phyloP scores from a whole-genome alignment of 1,284 basidiomycete species.

The Stygiomarasmius scandens region DNA sequence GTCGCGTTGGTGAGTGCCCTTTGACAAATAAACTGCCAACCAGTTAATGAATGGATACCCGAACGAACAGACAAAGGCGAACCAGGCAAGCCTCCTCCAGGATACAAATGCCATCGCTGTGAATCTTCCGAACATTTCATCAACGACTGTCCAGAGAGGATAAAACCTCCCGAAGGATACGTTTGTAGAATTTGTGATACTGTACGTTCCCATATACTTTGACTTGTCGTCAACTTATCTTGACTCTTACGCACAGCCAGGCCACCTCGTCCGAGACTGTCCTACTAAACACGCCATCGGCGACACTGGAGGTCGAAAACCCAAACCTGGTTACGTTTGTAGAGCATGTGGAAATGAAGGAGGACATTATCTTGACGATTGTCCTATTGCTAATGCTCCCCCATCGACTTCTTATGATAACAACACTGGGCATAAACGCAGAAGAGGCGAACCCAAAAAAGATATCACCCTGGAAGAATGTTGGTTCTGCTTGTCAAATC shows the following conservation, averaged over 20 bases:
- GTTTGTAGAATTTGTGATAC: constrained; percentile 83
- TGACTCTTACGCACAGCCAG: no score
- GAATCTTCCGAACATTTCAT: constrained; percentile 77
- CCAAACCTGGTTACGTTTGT: constrained; percentile 83
- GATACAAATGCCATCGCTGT: constrained; percentile 79
- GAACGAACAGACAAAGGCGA: constrained; percentile 39
- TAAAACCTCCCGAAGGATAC: constrained; percentile 80
- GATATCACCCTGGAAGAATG: constrained; percentile 86
- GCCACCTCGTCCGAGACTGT: constrained; percentile 87
- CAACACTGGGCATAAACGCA: no score
- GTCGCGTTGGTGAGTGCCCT: constrained; percentile 52
- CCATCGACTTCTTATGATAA: no score
- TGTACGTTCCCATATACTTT: constrained; percentile 15
- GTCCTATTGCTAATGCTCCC: constrained; percentile 72
- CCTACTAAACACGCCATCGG: constrained; percentile 75
- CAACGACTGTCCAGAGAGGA: constrained; percentile 70
- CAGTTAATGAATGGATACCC: no score
- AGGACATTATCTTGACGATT: constrained; percentile 84
- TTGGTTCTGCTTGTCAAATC: constrained; percentile 97
- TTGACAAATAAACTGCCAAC: no score
- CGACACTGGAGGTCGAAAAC: constrained; percentile 78
- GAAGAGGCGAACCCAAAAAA: constrained; percentile 63
- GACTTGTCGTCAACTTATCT: no score
- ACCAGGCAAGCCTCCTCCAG: constrained; percentile 61
- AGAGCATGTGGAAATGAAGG: constrained; percentile 83